Evolutionary conservation across 306 rosid species (phyloP).

Genomic region (Prunus campanulata): DNA sequence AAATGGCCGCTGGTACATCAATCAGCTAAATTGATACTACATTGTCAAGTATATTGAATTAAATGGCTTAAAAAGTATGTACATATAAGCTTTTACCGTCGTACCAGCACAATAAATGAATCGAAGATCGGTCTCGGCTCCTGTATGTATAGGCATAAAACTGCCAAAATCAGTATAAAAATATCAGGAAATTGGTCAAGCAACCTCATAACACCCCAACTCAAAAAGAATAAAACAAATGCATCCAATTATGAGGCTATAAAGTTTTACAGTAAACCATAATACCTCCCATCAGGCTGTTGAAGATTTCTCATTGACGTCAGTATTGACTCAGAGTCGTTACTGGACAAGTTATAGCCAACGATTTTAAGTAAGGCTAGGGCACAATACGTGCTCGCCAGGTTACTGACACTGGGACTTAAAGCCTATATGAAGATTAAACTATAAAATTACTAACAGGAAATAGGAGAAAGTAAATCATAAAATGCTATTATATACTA

Average conservation of each 20-base stretch:
- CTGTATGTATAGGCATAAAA: conserved; percentile 76
- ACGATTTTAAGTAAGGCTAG: conserved; percentile 73
- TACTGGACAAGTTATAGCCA: conserved; percentile 58
- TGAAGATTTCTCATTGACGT: conserved; percentile 86
- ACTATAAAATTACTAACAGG: background rate
- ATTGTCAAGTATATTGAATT: conserved; percentile 15
- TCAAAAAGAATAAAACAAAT: background rate
- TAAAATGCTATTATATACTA: background rate
- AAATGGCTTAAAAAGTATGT: conserved; percentile 3
- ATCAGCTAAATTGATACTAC: conserved; percentile 24
- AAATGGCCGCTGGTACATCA: conserved; percentile 69
- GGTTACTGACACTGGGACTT: conserved; percentile 61
- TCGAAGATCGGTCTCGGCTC: conserved; percentile 91
- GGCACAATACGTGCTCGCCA: conserved; percentile 92
- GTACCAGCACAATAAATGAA: conserved; percentile 92
- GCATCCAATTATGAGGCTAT: background rate
- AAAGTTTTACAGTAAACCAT: conserved; percentile 9
- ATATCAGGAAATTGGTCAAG: conserved; percentile 2
- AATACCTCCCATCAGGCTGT: conserved; percentile 94
- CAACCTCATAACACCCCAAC: conserved; percentile 1
- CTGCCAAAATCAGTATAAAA: conserved; percentile 40
- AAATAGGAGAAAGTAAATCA: background rate
- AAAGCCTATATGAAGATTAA: conserved; percentile 42
- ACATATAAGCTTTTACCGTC: conserved; percentile 16
- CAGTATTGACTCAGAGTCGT: conserved; percentile 49